Evolutionary conservation across 129 eudicot genomes (phyloP).

Genomic region (Sambucus nigra): DNA sequence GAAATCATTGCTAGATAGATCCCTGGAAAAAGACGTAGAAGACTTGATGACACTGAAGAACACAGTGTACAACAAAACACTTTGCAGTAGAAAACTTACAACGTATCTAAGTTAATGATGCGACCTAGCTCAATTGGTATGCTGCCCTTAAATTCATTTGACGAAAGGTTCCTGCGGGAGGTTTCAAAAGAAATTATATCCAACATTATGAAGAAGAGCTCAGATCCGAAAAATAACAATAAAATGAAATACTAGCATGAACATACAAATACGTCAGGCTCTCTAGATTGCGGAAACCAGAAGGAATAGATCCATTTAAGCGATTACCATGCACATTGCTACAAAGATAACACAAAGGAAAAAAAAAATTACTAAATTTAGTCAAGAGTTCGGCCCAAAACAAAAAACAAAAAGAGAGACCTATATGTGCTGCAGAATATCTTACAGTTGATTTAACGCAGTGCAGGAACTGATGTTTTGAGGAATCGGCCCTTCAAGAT

Average conservation of each 20-base stretch:
- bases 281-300: slow-evolving; percentile 63
- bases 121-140: slow-evolving; percentile 76
- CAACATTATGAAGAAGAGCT: background rate
- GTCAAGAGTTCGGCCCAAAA: background rate
- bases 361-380: too few species aligned
- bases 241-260: background rate
- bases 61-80: background rate
- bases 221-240: background rate
- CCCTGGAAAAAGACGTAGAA: slow-evolving; percentile 30
- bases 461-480: slow-evolving; percentile 72
- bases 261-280: slow-evolving; percentile 85
- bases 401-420: background rate
- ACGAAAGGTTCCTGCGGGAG: slow-evolving; percentile 74
- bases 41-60: background rate
- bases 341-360: background rate
- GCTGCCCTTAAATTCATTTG: slow-evolving; percentile 58
- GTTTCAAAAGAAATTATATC: background rate
- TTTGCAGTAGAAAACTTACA: slow-evolving; percentile 34
- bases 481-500: slow-evolving; percentile 84
- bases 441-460: slow-evolving; percentile 77
- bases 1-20: slow-evolving; percentile 74
- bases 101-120: slow-evolving; percentile 68
- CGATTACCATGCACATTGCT: slow-evolving; percentile 90
- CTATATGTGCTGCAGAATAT: background rate
- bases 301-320: slow-evolving; percentile 76